Evolutionary conservation across 164 flowering plant species (phyloP).

Genomic region (Piper betle): DNA sequence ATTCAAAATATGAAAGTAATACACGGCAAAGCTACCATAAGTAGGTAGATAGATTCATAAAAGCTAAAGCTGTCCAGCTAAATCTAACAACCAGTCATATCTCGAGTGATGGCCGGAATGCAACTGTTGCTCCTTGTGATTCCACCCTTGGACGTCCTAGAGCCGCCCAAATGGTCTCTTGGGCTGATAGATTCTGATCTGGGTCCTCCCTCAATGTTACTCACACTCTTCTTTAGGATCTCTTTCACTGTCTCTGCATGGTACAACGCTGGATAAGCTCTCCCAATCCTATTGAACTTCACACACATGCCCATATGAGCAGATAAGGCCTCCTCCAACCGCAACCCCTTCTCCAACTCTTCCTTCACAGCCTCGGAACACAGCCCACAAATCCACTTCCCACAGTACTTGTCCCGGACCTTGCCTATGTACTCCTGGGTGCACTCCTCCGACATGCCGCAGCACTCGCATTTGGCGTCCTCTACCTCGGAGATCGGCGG

Average conservation of each 20-base stretch:
- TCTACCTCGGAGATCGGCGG: conserved; percentile 59
- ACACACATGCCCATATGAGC: conserved; percentile 54
- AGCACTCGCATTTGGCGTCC: conserved; percentile 74
- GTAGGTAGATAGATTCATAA: too few relatives aligned
- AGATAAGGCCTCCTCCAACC: conserved; percentile 44
- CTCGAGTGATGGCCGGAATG: conserved; percentile 63
- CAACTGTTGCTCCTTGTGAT: conserved; percentile 82
- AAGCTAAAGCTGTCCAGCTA: too few relatives aligned
- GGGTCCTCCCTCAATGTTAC: conserved; percentile 19
- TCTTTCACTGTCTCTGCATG: conserved; percentile 69
- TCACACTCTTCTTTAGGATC: conserved; percentile 43
- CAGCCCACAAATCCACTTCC: conserved; percentile 60
- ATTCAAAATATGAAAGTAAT: too few relatives aligned
- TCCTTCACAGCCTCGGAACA: conserved; percentile 67
- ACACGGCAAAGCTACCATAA: too few relatives aligned
- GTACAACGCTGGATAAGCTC: conserved; percentile 47
- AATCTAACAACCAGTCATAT: conserved; percentile 21
- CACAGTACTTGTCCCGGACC: conserved; percentile 36
- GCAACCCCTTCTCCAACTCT: conserved; percentile 57
- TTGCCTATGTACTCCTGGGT: conserved; percentile 46
- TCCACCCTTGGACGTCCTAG: too few relatives aligned
- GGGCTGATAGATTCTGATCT: conserved; percentile 49
- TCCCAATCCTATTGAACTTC: conserved; percentile 48
- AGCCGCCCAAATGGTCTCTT: conserved; percentile 17
- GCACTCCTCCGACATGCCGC: conserved; percentile 73